Evolutionary conservation across 257 asterid species (phyloP), one percentile per base, ranked within the genome.

Genomic region (Agastache rugosa): DNA sequence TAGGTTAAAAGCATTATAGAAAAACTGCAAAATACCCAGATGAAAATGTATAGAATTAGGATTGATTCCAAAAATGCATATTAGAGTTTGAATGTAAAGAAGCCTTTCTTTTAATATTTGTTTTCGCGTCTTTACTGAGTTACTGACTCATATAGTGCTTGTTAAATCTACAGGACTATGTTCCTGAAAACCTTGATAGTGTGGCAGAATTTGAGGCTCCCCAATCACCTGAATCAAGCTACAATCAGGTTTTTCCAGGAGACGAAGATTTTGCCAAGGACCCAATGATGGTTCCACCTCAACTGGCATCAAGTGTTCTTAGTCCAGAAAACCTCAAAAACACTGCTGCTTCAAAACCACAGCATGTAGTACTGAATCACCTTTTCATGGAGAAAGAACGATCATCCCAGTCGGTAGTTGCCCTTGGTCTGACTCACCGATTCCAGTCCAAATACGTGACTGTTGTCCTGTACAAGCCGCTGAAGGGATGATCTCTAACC

Each of bases 331-430:
- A 60, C 76, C 15, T 86, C 9, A 84, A 80, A 19, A 90, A 79
- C 53, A 48, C 75, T 2, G 73, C 77, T 65, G 69, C 88, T 51
- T 77, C 85, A 17, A 88, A 74, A 73, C 98, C 97, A 61, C 87
- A 85, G 69, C 97, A 93, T 39, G 97, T 90, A 68, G 92, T 91
- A 80, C 96, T 93, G 71, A 90, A 91, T 85, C 98, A 93, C 86
- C 82, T 93, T 2, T 92, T 91, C 67, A 74, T 85, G 77, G 97
- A 91, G 83, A 90, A 89, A 72, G 96, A 91, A 59, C 83, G 89
- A 82, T 59, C 90, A 7, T 82, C 93, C 63, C 89, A 83, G 44
- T 88, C 98, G 0, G 87, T 90, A 2, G 93, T 90, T 76, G 93
- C 97, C 66, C 89, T 91, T 9, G 98, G 97, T 53, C 73, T 87